A percentile compares a stretch with the other conserved stretches of the same genome.
phyloP scores from a whole-genome alignment of 2,329 filamentous ascomycete genomes.

The Rhynchosporium secalis region DNA sequence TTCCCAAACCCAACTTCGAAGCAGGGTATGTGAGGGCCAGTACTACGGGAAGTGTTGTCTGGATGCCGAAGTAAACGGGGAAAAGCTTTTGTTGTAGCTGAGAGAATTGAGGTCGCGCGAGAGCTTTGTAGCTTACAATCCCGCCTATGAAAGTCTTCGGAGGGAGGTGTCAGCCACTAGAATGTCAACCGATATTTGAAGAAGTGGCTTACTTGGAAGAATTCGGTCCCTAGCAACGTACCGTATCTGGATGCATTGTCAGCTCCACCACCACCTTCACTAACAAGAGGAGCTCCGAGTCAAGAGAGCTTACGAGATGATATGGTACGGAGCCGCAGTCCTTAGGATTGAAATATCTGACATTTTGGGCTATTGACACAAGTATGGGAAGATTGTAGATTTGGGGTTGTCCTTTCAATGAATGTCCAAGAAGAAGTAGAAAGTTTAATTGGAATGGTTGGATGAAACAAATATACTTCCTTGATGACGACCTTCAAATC shows the following conservation, averaged over 20 bases:
- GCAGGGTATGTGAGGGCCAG: conserved; percentile 80
- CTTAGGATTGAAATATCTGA: conserved; percentile 47
- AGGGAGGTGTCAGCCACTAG: not conserved
- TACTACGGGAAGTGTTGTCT: conserved; percentile 71
- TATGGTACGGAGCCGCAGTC: conserved; percentile 71
- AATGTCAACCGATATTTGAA: not conserved
- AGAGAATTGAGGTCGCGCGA: conserved; percentile 79
- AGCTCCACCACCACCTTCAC: not conserved
- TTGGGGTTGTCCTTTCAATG: not conserved
- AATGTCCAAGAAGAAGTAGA: not conserved
- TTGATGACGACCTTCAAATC: conserved; percentile 17
- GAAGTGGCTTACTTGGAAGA: conserved; percentile 69
- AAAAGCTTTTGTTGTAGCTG: conserved; percentile 79
- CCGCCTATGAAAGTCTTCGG: conserved; percentile 72
- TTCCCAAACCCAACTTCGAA: conserved; percentile 37
- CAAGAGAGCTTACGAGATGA: conserved; percentile 59
- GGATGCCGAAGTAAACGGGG: conserved; percentile 84
- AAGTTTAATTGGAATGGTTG: not conserved
- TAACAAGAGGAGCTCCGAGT: not conserved
- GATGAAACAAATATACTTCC: not conserved
- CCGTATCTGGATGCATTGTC: conserved; percentile 64
- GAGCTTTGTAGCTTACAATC: conserved; percentile 72
- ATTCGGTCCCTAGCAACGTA: conserved; percentile 78
- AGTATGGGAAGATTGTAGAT: not conserved
- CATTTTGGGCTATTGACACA: conserved; percentile 35